Evolutionary conservation across 768 basidiomycete genomes (phyloP), one percentile per base, ranked within the genome.

Genomic region (Boletales sp.): DNA sequence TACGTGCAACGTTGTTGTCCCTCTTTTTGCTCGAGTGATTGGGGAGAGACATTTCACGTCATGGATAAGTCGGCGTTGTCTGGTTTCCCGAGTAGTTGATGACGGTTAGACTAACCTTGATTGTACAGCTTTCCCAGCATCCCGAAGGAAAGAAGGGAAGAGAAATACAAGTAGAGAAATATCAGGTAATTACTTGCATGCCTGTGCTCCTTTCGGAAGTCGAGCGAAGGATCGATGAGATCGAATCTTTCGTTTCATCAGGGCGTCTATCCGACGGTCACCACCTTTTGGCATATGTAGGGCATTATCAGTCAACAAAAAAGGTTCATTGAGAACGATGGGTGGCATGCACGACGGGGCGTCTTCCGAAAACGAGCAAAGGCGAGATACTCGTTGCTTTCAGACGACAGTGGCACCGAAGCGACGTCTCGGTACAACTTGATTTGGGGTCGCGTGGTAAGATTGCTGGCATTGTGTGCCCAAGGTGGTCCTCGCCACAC

Each of bases 61-160:
- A 63, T 29, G 47, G 54, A 62, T 62, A 65, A 59, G 57, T 62
- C 40, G 63, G 57, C 57, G 60, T 48, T 9, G 44, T 39, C 17
- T 15, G 15, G 11, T 46, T 62, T 53, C 60, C 63, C 32, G 52
- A 41, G 32, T 46, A 30, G 58, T 47, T 24, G 7, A 52, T 54
- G 50, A 53, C 50, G 34, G 14, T 44, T 48, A 44, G 32, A 46
- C 48, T 47, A 59, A 40, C 54, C 52, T 46, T 43, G 42, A 38
- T 37, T 39, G 46, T 30, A 36, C 34, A 14, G 37, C 14, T 30
- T 49, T 29, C 30, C 2, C 24, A 27, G 24, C 24, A 6, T 27
- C 24, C 24, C 24, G 24, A 27, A 27, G 24, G 24, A 27, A 5
- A 27, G 24, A 27, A 27, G 24, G 24, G 5, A 27, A 27, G 24